These are phyloP conservation scores for Fusarium oxysporum DNA, from an alignment of 2,329 filamentous ascomycete genomes.

Conservation along the genomic window DNA sequence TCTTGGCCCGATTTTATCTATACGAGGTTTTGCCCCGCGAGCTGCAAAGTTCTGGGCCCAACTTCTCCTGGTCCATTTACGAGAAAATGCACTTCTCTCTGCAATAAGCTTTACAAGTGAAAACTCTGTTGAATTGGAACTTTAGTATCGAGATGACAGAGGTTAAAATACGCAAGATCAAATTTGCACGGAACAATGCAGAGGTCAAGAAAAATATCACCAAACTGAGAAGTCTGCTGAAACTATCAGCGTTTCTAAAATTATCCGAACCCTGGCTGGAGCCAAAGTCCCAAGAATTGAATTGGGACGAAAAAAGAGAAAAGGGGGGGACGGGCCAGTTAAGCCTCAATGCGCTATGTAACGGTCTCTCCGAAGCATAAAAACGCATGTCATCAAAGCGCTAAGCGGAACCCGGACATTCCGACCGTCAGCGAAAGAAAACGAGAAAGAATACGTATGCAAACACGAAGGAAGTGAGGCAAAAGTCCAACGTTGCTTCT, in stretches of 20 bases:
- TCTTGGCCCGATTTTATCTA: conserved; percentile 10
- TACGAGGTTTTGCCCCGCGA: conserved; percentile 16
- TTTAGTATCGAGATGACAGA: neutral
- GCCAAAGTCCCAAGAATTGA: conserved; percentile 11
- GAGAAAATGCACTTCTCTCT: neutral
- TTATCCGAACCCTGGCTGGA: neutral
- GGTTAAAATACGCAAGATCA: neutral
- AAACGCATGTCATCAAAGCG: conserved; percentile 14
- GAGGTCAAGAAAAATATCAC: neutral
- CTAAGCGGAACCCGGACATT: conserved; percentile 16
- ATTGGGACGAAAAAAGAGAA: conserved; percentile 9
- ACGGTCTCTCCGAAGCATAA: conserved; percentile 22
- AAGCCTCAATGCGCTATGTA: conserved; percentile 24
- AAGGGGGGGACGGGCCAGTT: conserved; percentile 8
- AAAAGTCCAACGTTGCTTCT: neutral
- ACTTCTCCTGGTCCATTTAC: neutral
- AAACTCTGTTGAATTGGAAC: neutral
- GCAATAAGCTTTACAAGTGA: conserved; percentile 15
- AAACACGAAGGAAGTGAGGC: neutral
- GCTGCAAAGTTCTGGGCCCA: neutral
- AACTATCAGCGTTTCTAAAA: neutral
- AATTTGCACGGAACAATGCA: neutral
- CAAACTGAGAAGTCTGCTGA: neutral
- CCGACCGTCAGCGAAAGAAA: neutral
- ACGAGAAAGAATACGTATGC: neutral